A percentile compares a stretch with the other conserved stretches of the same genome.
phyloP scores from a whole-genome alignment of 495 filamentous ascomycete species.

The Podospora conica region DNA sequence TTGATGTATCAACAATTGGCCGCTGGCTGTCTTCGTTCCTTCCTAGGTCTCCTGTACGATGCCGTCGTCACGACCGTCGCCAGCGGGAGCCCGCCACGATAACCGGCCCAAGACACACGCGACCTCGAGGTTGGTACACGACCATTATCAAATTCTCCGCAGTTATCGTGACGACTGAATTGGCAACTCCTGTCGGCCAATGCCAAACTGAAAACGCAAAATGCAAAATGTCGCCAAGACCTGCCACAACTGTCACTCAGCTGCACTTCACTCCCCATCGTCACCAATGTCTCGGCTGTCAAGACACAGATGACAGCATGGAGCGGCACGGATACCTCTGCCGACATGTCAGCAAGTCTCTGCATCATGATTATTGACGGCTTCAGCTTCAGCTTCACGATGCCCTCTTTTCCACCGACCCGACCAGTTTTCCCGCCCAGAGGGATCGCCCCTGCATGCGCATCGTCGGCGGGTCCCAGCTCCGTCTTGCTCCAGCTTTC shows the following conservation, averaged over 20 bases:
- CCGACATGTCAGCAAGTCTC: background rate
- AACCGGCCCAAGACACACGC: background rate
- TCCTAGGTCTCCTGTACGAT: background rate
- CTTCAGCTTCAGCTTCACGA: background rate
- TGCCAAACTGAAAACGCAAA: no score
- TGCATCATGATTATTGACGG: background rate
- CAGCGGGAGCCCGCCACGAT: background rate
- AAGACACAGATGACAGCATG: background rate
- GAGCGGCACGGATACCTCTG: background rate
- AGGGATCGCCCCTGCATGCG: conserved; percentile 11
- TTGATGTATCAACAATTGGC: background rate
- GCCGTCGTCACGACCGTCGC: background rate
- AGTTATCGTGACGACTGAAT: conserved; percentile 8
- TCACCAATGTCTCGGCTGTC: background rate
- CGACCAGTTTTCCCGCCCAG: background rate
- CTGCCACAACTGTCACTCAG: conserved; percentile 6
- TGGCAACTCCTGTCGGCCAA: background rate
- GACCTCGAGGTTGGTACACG: background rate
- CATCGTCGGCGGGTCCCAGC: background rate
- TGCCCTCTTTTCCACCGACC: background rate
- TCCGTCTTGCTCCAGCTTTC: background rate
- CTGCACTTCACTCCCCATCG: background rate
- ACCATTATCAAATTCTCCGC: background rate
- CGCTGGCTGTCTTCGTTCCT: no score
- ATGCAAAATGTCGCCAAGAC: conserved; percentile 8